These are phyloP conservation scores for Cladorrhinum samala DNA, from an alignment of 495 filamentous ascomycete genomes.

Conservation along the genomic window DNA sequence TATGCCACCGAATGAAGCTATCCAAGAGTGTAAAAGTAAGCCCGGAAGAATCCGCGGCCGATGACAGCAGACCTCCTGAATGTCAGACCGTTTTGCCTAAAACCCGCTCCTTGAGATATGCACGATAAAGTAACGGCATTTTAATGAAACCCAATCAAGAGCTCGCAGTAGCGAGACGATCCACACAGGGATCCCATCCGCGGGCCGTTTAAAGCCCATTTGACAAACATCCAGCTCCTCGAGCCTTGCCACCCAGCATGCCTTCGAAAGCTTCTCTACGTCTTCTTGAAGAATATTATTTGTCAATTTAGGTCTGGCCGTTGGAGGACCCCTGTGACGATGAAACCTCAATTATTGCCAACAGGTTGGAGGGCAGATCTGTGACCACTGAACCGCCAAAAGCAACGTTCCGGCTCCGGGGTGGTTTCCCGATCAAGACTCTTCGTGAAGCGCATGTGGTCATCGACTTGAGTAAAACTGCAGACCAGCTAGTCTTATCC, in stretches of 20 bases:
- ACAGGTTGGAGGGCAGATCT: not conserved
- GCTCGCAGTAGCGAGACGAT: not conserved
- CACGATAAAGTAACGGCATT: not conserved
- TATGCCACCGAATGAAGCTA: too few species aligned
- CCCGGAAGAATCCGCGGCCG: too few species aligned
- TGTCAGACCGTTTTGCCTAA: too few species aligned
- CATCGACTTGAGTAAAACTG: not conserved
- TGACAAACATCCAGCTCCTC: not conserved
- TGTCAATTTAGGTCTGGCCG: not conserved
- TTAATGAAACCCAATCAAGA: not conserved
- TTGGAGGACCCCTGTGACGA: not conserved
- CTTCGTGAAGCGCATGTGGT: not conserved
- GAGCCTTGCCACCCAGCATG: too few species aligned
- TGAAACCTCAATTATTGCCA: not conserved
- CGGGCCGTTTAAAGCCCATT: not conserved
- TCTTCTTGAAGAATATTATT: not conserved
- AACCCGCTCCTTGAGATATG: too few species aligned
- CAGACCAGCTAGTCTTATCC: not conserved
- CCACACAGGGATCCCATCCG: not conserved
- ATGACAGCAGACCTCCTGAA: too few species aligned
- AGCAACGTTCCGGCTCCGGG: not conserved
- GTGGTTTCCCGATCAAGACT: not conserved
- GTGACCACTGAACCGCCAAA: not conserved
- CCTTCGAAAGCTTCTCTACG: not conserved
- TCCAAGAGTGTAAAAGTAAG: too few species aligned